Conservation (phyloP, 257 asterid genomes). For the Lithospermum erythrorhizon region DNA sequence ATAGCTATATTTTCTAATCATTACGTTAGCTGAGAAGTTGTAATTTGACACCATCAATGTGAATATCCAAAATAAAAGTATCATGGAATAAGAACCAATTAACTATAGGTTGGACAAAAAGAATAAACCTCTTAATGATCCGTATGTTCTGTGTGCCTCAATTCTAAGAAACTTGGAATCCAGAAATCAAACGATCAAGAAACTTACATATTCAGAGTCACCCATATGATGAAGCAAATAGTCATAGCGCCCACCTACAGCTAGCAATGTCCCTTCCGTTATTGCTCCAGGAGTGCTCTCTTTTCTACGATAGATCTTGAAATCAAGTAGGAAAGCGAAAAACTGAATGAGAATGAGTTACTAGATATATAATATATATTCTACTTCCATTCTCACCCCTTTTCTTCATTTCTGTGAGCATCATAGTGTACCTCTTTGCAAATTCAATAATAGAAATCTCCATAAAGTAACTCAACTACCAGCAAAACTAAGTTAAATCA, state of each 20-base stretch:
- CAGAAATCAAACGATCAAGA: constrained; percentile 13
- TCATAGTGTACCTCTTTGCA: too few relatives aligned
- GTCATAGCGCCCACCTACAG: constrained; percentile 97
- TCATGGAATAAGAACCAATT: neutral
- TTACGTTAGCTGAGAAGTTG: too few relatives aligned
- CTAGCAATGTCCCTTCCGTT: constrained; percentile 82
- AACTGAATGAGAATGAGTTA: neutral
- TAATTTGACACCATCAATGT: too few relatives aligned
- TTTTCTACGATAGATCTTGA: constrained; percentile 61
- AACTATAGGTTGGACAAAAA: neutral
- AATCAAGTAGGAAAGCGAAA: neutral
- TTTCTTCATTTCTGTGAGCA: too few relatives aligned
- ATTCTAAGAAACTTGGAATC: constrained; percentile 4
- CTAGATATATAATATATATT: too few relatives aligned
- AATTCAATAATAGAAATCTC: too few relatives aligned
- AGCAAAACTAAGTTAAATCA: too few relatives aligned
- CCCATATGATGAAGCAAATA: constrained; percentile 56
- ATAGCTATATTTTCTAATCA: too few relatives aligned
- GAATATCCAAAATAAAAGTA: neutral
- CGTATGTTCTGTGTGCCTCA: neutral
- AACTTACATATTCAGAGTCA: constrained; percentile 56
- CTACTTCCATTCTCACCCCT: too few relatives aligned
- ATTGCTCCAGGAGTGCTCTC: constrained; percentile 46
- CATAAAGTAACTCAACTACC: too few relatives aligned
- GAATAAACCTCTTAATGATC: too few relatives aligned